Percentiles rank a stretch among this genome's conserved stretches.
Conservation (phyloP, 1,284 basidiomycete species). For the Sanghuangporus sanghuang region DNA sequence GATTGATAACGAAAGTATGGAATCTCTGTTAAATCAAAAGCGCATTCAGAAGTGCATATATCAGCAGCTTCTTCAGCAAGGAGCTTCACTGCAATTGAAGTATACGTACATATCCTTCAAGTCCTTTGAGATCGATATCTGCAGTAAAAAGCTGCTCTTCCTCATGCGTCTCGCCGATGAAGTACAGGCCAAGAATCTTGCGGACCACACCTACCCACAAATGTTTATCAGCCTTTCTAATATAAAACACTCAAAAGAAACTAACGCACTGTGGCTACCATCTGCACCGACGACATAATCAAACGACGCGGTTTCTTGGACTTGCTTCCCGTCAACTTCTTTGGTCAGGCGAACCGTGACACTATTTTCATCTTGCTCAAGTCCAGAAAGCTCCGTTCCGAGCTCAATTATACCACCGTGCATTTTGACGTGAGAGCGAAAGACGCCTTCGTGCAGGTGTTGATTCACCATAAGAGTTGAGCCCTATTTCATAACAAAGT, state of each 20-base stretch:
- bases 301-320: constrained; percentile 3
- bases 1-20: neutral
- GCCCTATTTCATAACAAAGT: neutral
- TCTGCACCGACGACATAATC: constrained; percentile 32
- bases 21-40: neutral
- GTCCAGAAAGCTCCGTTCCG: constrained; percentile 7
- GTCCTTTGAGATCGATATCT: constrained; percentile 1
- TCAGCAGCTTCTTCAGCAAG: too few relatives aligned
- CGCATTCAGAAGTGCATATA: too few relatives aligned
- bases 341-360: constrained; percentile 8
- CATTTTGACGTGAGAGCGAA: constrained; percentile 13
- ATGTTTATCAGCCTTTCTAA: neutral
- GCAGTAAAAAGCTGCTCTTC: constrained; percentile 18
- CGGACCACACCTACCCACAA: constrained; percentile 27
- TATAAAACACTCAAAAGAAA: neutral
- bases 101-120: constrained; percentile 16
- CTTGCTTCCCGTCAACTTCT: neutral
- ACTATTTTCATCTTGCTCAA: constrained; percentile 14
- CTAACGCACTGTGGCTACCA: constrained; percentile 30
- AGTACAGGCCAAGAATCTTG: constrained; percentile 38
- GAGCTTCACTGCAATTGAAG: neutral
- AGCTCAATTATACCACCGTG: constrained; percentile 14
- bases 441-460: constrained; percentile 9
- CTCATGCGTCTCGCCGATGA: constrained; percentile 39
- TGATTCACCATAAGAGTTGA: constrained; percentile 6